These are phyloP conservation scores for Fusarium staphyleae DNA, from an alignment of 2,329 filamentous ascomycete species.

Conservation along the genomic window DNA sequence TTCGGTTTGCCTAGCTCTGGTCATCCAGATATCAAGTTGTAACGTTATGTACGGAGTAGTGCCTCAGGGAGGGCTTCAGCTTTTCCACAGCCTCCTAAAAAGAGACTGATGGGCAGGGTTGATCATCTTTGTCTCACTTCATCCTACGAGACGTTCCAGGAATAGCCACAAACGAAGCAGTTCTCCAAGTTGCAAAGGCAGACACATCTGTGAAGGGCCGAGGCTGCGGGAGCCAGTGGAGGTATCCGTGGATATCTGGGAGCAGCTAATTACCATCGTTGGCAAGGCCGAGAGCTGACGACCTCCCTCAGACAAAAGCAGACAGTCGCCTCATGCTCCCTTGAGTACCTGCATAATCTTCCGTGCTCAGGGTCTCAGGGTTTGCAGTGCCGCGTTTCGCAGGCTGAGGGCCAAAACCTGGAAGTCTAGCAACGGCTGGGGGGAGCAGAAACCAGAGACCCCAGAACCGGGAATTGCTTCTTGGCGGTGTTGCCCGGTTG, in stretches of 20 bases:
- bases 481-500: conserved; percentile 5
- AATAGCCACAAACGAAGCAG: conserved; percentile 11
- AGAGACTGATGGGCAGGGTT: neutral
- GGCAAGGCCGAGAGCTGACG: neutral
- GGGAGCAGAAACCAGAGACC: conserved; percentile 4
- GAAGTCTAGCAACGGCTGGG: conserved; percentile 7
- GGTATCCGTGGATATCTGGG: neutral
- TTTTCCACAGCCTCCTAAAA: neutral
- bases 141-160: conserved; percentile 3
- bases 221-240: neutral
- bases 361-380: conserved; percentile 20
- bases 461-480: conserved; percentile 4
- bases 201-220: neutral
- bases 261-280: neutral
- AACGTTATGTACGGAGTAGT: conserved; percentile 6
- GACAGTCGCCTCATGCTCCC: conserved; percentile 1
- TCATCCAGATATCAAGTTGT: neutral
- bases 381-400: conserved; percentile 1
- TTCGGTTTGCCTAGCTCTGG: neutral
- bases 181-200: neutral
- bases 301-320: neutral
- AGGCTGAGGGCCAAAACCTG: conserved; percentile 8
- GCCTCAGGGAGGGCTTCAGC: conserved; percentile 4
- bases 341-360: conserved; percentile 27
- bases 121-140: conserved; percentile 12